These are phyloP conservation scores for Sporothrix pseudoabietina DNA, from an alignment of 2,329 filamentous ascomycete genomes.

Conservation along the genomic window DNA sequence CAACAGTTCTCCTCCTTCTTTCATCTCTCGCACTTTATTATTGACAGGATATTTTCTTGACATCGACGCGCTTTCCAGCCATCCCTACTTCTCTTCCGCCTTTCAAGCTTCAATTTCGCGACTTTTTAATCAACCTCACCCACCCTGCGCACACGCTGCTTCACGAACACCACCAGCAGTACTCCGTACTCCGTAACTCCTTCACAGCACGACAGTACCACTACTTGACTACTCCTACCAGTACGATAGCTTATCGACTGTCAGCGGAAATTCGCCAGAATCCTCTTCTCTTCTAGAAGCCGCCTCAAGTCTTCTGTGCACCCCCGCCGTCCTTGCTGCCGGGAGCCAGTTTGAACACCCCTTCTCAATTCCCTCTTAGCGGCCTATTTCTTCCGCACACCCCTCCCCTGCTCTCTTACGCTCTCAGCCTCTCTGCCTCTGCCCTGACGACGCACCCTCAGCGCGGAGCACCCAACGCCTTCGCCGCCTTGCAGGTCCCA, in stretches of 20 bases:
- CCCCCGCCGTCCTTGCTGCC: conserved; percentile 25
- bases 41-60: neutral
- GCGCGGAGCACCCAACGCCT: conserved; percentile 16
- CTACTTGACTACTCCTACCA: neutral
- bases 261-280: conserved; percentile 14
- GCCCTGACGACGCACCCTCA: neutral
- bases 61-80: neutral
- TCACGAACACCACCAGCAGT: neutral
- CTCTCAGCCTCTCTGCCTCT: conserved; percentile 12
- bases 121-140: neutral
- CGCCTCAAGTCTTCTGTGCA: conserved; percentile 24
- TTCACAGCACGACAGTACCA: neutral
- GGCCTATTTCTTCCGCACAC: conserved; percentile 19
- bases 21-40: neutral
- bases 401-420: conserved; percentile 4
- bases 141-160: neutral
- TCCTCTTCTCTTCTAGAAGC: conserved; percentile 31
- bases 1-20: neutral
- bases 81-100: neutral
- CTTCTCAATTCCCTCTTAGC: neutral
- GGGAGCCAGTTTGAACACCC: conserved; percentile 19
- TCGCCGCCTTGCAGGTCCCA: conserved; percentile 29
- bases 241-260: neutral
- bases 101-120: conserved; percentile 2
- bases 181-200: no score